Base-by-base conservation (phyloP, 2,329 filamentous ascomycete genomes). In the Pleurostoma richardsiae region DNA sequence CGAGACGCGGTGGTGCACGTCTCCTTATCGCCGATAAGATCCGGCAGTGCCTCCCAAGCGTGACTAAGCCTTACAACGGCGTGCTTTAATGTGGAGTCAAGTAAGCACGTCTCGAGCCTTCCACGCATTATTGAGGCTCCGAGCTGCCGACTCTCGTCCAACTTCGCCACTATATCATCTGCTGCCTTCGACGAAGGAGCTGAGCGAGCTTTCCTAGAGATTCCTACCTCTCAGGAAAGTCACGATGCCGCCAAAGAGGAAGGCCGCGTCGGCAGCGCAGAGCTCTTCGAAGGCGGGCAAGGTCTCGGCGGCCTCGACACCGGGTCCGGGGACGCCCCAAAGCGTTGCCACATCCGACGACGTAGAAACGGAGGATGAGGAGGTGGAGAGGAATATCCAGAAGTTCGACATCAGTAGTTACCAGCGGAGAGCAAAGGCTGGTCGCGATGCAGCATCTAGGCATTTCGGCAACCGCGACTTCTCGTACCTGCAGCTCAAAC, bases 401-500 rank as follows among this genome's bases (percentile, higher is more conserved):
- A 76, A 79, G 46, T 83, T 84, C 60, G 78, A 79, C 6, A 65
- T 77, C 48, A 70, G 70, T 39, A 67, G 69, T 43, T 77, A 79
- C 54, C 74, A 77, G 54, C 50, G 46, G 30, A 48, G 49, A 29
- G 42, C 51, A n/a, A 45, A 52, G 33, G 42, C 42, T 19, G 31
- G 43, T 10, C 8, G 52, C 39, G 63, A 66, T 41, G 54, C 59
- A 7, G 63, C 62, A 8, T 59, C 63, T 19, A 52, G 49, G 6
- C 59, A 59, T 43, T 65, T 65, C 42, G 59, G 58, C 33, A 59
- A 59, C 41, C 57, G 60, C 53, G 90, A 99, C 66, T 94, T 94
- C 64, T 91, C 88, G 42, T 86, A 86, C 54, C 76, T 96, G 36
- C 74, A 81, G 36, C 73, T 96, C 54, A 97, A 96, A 68, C 82